Evolutionary conservation across 1,284 basidiomycete species (phyloP).

Genomic region (Ceratobasidium sp.): DNA sequence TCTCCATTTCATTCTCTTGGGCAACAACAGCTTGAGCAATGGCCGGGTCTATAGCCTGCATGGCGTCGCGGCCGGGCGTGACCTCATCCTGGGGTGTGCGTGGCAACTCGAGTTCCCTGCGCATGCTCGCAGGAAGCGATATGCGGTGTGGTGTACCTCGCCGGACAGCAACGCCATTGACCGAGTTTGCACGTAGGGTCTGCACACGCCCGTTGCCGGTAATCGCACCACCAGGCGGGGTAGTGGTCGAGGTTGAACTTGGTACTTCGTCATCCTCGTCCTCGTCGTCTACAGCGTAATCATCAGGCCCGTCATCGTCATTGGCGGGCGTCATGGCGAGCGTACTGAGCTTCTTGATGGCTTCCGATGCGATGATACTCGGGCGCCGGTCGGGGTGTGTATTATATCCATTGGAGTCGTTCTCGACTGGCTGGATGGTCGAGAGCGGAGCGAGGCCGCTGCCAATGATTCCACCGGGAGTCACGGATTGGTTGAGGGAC

Average conservation of each 20-base stretch:
- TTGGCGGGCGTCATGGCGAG: conserved; percentile 31
- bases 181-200: neutral
- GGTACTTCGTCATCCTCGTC: conserved; percentile 46
- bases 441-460: conserved; percentile 4
- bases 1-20: conserved; percentile 16
- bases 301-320: conserved; percentile 40
- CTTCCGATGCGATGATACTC: conserved; percentile 32
- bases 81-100: conserved; percentile 29
- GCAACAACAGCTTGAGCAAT: conserved; percentile 23
- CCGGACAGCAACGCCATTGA: conserved; percentile 42
- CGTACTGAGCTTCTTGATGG: conserved; percentile 35
- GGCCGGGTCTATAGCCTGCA: conserved; percentile 10
- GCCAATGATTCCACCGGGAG: neutral
- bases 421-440: neutral
- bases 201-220: conserved; percentile 39
- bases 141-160: conserved; percentile 52
- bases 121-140: conserved; percentile 57
- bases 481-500: conserved; percentile 25
- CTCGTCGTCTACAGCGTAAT: conserved; percentile 23
- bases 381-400: conserved; percentile 18
- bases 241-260: conserved; percentile 45
- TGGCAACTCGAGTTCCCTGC: conserved; percentile 48
- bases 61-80: conserved; percentile 10
- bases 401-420: conserved; percentile 21
- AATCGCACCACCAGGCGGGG: conserved; percentile 31